phyloP scores from a whole-genome alignment of 768 basidiomycete species.

The Russula compacta region DNA sequence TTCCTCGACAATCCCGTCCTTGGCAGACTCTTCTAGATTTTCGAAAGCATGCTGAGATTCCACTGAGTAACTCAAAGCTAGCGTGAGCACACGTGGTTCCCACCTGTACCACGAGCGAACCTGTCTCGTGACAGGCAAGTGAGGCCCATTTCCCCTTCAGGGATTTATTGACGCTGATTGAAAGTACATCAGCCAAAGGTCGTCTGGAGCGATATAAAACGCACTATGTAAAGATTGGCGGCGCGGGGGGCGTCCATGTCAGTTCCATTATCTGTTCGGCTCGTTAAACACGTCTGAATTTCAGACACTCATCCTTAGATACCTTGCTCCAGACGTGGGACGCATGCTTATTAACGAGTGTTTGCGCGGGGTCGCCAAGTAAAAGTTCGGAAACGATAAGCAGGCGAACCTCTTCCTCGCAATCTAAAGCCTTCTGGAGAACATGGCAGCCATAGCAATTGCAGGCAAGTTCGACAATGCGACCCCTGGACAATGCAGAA shows the following conservation, averaged over 20 bases:
- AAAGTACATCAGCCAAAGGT: background rate
- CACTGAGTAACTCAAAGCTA: slow-evolving; percentile 12
- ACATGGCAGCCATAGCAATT: slow-evolving; percentile 90
- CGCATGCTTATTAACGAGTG: slow-evolving; percentile 83
- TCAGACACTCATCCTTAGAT: background rate
- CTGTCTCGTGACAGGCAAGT: slow-evolving; percentile 84
- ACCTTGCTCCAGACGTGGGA: slow-evolving; percentile 93
- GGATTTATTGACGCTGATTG: slow-evolving; percentile 69
- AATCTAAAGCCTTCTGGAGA: slow-evolving; percentile 82
- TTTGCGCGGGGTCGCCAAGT: slow-evolving; percentile 75
- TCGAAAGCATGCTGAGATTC: slow-evolving; percentile 65
- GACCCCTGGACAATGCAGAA: slow-evolving; percentile 40
- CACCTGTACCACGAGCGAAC: slow-evolving; percentile 82
- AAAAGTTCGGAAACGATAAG: slow-evolving; percentile 80
- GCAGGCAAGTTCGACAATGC: slow-evolving; percentile 77
- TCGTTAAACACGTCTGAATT: slow-evolving; percentile 4
- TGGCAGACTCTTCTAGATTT: slow-evolving; percentile 74
- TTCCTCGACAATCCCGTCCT: slow-evolving; percentile 79
- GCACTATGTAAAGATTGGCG: slow-evolving; percentile 81
- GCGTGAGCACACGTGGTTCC: background rate
- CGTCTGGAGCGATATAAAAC: slow-evolving; percentile 23
- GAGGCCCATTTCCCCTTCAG: slow-evolving; percentile 85
- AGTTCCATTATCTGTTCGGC: slow-evolving; percentile 72
- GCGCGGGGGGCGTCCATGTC: slow-evolving; percentile 78
- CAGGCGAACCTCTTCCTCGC: slow-evolving; percentile 78